Conservation (phyloP, 2,329 filamentous ascomycete species). For the Dactylonectria macrodidyma region DNA sequence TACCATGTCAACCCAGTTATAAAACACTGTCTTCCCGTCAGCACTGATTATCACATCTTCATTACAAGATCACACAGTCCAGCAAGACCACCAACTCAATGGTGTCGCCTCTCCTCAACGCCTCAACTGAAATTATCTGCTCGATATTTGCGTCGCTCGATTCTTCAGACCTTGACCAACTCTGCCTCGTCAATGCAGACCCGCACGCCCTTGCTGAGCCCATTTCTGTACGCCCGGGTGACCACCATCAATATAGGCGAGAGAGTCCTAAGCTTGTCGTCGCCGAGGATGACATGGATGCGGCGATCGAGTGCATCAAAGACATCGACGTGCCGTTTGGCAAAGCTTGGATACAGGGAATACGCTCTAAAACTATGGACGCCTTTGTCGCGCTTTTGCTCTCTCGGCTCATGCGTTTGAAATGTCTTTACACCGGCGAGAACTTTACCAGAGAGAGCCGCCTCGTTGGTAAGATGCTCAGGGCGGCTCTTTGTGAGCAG, state of each 20-base stretch:
- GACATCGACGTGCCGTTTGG: not conserved
- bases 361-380: not conserved
- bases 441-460: not conserved
- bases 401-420: not conserved
- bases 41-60: no score
- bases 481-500: not conserved
- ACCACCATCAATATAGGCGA: not conserved
- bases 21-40: no score
- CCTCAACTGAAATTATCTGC: not conserved
- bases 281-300: not conserved
- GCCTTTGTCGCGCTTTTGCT: not conserved
- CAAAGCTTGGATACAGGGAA: not conserved
- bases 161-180: not conserved
- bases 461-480: not conserved
- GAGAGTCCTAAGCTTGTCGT: not conserved
- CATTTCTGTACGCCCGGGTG: not conserved
- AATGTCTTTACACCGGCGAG: not conserved
- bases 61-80: not conserved
- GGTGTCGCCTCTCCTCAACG: conserved; percentile 1
- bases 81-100: not conserved
- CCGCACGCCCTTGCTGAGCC: not conserved
- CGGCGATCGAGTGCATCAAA: not conserved
- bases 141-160: not conserved
- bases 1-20: no score
- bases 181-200: not conserved